Conservation (phyloP, 495 filamentous ascomycete genomes). For the Penicillium manginii region DNA sequence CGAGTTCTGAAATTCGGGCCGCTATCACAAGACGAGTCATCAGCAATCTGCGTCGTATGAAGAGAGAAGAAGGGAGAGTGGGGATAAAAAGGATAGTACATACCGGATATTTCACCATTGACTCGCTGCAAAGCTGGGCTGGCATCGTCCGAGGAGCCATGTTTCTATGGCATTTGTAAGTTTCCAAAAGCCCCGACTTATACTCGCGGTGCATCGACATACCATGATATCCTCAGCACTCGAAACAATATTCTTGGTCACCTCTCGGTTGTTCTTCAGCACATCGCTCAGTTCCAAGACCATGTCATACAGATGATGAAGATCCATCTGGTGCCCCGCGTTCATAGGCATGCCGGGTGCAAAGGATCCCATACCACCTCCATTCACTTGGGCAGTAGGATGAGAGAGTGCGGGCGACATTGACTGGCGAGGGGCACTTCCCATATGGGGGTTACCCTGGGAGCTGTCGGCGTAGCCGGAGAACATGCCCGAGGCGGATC, state of each 20-base stretch:
- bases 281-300: conserved; percentile 79
- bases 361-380: conserved; percentile 60
- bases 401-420: conserved; percentile 41
- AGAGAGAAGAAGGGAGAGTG: not conserved
- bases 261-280: conserved; percentile 75
- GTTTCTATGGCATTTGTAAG: conserved; percentile 38
- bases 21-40: conserved; percentile 30
- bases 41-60: not conserved
- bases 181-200: not conserved
- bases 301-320: conserved; percentile 82
- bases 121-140: conserved; percentile 49
- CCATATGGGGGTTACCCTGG: conserved; percentile 35
- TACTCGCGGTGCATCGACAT: conserved; percentile 16
- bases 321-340: conserved; percentile 84
- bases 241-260: conserved; percentile 72
- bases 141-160: conserved; percentile 49
- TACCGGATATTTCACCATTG: conserved; percentile 53
- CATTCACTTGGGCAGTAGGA: conserved; percentile 53
- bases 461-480: conserved; percentile 39
- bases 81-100: conserved; percentile 9
- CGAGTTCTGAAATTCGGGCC: conserved; percentile 54
- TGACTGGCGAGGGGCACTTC: conserved; percentile 41
- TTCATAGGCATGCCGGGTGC: conserved; percentile 64
- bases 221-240: conserved; percentile 67
- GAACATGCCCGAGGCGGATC: conserved; percentile 35